Conservation (phyloP, 225 moss, liverwort and hornwort species). For the Ulota crispa region DNA sequence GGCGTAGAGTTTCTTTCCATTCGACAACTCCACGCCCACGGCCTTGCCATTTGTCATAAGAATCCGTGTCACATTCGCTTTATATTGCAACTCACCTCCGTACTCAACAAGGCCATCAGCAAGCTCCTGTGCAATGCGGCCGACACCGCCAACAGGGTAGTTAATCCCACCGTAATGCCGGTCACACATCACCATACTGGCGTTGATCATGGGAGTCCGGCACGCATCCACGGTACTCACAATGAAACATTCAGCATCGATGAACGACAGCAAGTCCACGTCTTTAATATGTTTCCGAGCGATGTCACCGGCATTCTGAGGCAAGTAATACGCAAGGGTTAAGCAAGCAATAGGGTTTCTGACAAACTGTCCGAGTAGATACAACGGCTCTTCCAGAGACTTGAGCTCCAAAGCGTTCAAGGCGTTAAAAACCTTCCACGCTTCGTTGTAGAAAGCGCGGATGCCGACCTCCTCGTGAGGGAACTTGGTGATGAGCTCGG, state of each 20-base stretch:
- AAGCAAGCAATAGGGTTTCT: conserved; percentile 81
- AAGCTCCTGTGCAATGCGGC: conserved; percentile 80
- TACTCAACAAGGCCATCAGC: conserved; percentile 82
- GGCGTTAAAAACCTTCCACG: conserved; percentile 86
- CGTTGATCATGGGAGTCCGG: conserved; percentile 95
- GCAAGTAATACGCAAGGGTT: conserved; percentile 85
- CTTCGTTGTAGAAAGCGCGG: conserved; percentile 69
- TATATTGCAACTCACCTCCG: conserved; percentile 81
- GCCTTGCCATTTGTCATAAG: conserved; percentile 67
- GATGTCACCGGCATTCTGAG: conserved; percentile 92
- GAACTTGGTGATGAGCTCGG: conserved; percentile 68
- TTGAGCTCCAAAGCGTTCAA: conserved; percentile 86
- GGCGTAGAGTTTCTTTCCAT: conserved; percentile 57
- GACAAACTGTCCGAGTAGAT: conserved; percentile 85
- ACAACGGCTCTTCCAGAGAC: conserved; percentile 91
- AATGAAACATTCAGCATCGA: conserved; percentile 94
- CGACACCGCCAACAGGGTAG: conserved; percentile 87
- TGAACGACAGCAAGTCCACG: conserved; percentile 66
- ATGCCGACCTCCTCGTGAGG: conserved; percentile 80
- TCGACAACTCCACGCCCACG: conserved; percentile 49
- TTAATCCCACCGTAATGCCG: conserved; percentile 91
- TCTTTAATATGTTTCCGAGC: conserved; percentile 82
- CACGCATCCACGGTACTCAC: conserved; percentile 91
- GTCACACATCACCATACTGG: conserved; percentile 94
- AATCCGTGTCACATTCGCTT: conserved; percentile 84